Conservation (phyloP, 768 basidiomycete genomes). For the Coprinopsis sp. region DNA sequence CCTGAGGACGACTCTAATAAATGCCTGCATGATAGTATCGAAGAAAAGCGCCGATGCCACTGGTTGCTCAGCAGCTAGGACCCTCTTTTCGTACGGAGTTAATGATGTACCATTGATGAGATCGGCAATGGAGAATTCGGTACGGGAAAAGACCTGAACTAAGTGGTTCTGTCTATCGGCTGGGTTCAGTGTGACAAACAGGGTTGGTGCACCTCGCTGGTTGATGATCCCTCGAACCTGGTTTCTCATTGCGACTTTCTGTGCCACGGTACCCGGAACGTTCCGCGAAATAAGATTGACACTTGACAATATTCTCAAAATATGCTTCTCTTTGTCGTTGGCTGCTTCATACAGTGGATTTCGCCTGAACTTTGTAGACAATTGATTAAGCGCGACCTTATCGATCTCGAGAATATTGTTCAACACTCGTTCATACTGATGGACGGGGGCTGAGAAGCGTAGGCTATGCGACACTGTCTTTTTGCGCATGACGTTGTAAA, state of each 20-base stretch:
- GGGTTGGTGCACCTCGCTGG: slow-evolving; percentile 12
- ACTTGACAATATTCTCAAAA: background rate
- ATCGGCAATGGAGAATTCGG: slow-evolving; percentile 11
- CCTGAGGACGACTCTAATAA: slow-evolving; percentile 14
- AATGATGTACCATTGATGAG: slow-evolving; percentile 1
- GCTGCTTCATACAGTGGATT: background rate
- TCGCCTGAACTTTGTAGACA: background rate
- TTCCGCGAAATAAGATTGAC: slow-evolving; percentile 9
- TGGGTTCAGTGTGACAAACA: slow-evolving; percentile 21
- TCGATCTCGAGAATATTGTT: background rate
- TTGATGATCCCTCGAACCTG: slow-evolving; percentile 15
- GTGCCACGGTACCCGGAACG: slow-evolving; percentile 16
- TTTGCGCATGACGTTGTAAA: background rate
- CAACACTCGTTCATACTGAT: background rate
- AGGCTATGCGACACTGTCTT: background rate
- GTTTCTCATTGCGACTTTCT: slow-evolving; percentile 15
- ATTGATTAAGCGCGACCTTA: background rate
- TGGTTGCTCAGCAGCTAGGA: slow-evolving; percentile 16
- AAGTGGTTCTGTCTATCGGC: slow-evolving; percentile 17
- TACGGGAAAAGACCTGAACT: slow-evolving; percentile 13
- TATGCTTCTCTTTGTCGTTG: background rate
- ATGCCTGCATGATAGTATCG: slow-evolving; percentile 14
- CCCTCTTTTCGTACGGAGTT: slow-evolving; percentile 4
- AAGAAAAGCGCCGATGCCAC: slow-evolving; percentile 20
- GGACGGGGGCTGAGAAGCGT: background rate